Conservation (phyloP, 2,329 filamentous ascomycete genomes). For the Scedosporium dehoogii region DNA sequence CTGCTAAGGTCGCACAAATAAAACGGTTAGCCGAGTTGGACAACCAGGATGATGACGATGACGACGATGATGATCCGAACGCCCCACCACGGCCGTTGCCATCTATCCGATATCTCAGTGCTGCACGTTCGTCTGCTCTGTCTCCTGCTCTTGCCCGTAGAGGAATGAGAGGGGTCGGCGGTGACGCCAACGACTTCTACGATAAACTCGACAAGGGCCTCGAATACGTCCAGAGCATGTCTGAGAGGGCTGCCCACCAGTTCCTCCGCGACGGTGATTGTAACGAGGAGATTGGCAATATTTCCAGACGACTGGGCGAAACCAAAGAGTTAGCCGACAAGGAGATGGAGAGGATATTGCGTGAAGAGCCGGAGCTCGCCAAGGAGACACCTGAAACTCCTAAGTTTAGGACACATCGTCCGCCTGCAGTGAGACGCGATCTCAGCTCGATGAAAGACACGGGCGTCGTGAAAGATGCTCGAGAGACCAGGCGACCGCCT, state of each 20-base stretch:
- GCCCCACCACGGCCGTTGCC: constrained; percentile 17
- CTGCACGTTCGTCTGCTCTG: constrained; percentile 22
- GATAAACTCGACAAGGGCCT: constrained; percentile 69
- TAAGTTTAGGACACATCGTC: constrained; percentile 39
- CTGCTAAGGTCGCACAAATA: constrained; percentile 60
- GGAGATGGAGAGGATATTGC: constrained; percentile 46
- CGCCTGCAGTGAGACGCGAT: constrained; percentile 43
- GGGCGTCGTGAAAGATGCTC: not conserved
- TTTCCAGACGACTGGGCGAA: constrained; percentile 54
- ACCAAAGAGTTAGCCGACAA: constrained; percentile 51
- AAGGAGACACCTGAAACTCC: constrained; percentile 26
- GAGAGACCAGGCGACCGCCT: not conserved
- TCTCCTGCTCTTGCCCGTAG: constrained; percentile 12
- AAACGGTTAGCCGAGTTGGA: constrained; percentile 50
- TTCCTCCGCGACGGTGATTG: constrained; percentile 84
- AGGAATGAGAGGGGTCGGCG: constrained; percentile 4
- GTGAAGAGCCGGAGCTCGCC: constrained; percentile 38
- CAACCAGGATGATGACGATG: constrained; percentile 38
- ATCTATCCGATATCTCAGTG: constrained; percentile 29
- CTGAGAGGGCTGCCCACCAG: constrained; percentile 80
- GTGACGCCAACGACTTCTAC: constrained; percentile 39
- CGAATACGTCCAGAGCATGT: constrained; percentile 70
- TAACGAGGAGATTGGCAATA: constrained; percentile 61
- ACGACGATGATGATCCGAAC: constrained; percentile 22
- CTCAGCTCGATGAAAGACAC: constrained; percentile 15